Conservation (phyloP, 2,329 filamentous ascomycete species). For the Ascochyta lentis region DNA sequence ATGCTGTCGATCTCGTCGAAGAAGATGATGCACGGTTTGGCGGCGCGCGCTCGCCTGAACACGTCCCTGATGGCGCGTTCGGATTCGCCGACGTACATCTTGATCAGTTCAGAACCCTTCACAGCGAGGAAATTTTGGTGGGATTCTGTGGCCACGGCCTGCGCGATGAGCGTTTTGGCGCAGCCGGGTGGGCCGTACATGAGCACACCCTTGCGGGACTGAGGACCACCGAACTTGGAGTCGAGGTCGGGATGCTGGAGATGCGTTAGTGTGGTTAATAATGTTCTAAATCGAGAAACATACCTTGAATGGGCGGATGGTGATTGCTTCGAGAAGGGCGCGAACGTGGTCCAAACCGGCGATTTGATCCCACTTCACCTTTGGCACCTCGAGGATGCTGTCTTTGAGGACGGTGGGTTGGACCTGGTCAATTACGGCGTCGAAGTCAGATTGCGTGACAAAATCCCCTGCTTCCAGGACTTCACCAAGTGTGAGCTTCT, state of each 20-base stretch:
- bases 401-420: conserved; percentile 87
- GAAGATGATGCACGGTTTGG: conserved; percentile 90
- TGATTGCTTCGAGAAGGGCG: conserved; percentile 61
- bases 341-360: conserved; percentile 84
- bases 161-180: conserved; percentile 91
- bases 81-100: conserved; percentile 96
- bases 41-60: conserved; percentile 84
- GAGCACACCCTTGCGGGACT: conserved; percentile 77
- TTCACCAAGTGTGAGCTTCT: conserved; percentile 31
- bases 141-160: conserved; percentile 88
- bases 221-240: conserved; percentile 42
- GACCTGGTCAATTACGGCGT: conserved; percentile 71
- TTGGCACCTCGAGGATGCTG: conserved; percentile 86
- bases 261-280: conserved; percentile 5
- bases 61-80: conserved; percentile 85
- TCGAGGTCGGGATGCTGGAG: conserved; percentile 46
- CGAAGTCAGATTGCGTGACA: conserved; percentile 61
- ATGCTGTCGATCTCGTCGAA: conserved; percentile 97
- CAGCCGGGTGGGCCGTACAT: conserved; percentile 93
- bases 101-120: conserved; percentile 90
- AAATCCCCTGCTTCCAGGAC: conserved; percentile 27
- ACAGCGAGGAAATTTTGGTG: conserved; percentile 93
- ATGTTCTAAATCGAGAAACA: conserved; percentile 2
- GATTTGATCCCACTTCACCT: conserved; percentile 85
- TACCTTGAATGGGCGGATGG: conserved; percentile 65